phyloP scores from a whole-genome alignment of 75 land plant species.

The Adiantum capillusveneris region DNA sequence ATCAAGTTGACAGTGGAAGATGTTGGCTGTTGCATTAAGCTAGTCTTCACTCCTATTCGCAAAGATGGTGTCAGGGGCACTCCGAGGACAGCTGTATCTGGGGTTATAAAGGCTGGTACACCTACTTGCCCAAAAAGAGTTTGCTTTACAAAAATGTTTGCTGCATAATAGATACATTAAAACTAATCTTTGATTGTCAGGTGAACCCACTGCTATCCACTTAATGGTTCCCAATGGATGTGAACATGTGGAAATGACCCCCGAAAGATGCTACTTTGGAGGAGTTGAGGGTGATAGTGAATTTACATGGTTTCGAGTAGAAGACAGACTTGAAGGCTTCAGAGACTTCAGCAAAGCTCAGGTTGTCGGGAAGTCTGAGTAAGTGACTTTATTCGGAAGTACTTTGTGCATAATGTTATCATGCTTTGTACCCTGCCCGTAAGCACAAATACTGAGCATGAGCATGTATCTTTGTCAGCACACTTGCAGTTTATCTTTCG shows the following conservation, averaged over 20 bases:
- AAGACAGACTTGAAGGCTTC: not conserved
- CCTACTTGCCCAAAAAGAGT: no score
- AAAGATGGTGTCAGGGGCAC: constrained; percentile 3
- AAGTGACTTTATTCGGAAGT: no score
- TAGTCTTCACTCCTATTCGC: constrained; percentile 3
- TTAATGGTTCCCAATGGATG: not conserved
- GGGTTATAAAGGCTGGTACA: no score
- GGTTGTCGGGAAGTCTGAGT: constrained; percentile 6
- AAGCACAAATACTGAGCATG: no score
- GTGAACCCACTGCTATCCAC: not conserved
- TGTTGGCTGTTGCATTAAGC: constrained; percentile 8
- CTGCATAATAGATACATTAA: no score
- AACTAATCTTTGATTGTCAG: not conserved
- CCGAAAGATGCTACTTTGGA: not conserved
- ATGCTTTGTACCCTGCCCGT: no score
- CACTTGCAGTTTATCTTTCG: no score
- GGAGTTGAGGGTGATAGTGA: constrained; percentile 7
- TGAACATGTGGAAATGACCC: constrained; percentile 5
- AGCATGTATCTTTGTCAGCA: no score
- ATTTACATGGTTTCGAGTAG: constrained; percentile 3
- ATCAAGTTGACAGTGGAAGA: constrained; percentile 4
- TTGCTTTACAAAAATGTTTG: no score
- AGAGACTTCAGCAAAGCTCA: not conserved
- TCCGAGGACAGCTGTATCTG: not conserved
- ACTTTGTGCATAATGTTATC: no score